These are phyloP conservation scores for Tulasnella calospora DNA, from an alignment of 768 basidiomycete species.

Conservation along the genomic window DNA sequence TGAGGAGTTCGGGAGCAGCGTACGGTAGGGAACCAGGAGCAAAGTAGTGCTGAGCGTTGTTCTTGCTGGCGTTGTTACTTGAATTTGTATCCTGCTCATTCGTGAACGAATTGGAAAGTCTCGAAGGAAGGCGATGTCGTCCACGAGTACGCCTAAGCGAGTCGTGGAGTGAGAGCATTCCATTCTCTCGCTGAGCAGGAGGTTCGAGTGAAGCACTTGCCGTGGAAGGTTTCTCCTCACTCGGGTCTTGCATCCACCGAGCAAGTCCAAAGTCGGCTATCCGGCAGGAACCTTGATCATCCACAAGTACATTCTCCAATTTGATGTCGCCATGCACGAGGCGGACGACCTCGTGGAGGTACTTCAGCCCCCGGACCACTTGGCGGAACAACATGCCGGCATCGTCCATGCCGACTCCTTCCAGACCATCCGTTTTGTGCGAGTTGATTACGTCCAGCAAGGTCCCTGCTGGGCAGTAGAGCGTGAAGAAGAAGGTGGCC, in stretches of 20 bases:
- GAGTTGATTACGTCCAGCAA: conserved; percentile 67
- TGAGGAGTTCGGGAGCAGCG: conserved; percentile 80
- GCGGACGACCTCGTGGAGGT: conserved; percentile 70
- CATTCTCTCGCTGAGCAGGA: conserved; percentile 10
- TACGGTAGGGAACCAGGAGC: conserved; percentile 87
- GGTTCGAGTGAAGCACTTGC: not conserved
- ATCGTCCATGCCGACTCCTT: conserved; percentile 69
- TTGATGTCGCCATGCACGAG: conserved; percentile 94
- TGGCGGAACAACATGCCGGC: conserved; percentile 82
- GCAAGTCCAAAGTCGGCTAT: conserved; percentile 84
- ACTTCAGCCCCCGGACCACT: conserved; percentile 74
- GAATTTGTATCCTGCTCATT: not conserved
- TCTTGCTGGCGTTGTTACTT: not conserved
- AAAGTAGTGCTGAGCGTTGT: conserved; percentile 40
- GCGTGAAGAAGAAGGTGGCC: conserved; percentile 76
- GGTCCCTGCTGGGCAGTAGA: conserved; percentile 78
- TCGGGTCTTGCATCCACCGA: conserved; percentile 51
- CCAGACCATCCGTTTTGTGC: conserved; percentile 55
- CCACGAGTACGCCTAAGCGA: not conserved
- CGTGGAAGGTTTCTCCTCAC: conserved; percentile 9
- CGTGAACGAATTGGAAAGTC: conserved; percentile 8
- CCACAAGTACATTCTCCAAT: conserved; percentile 92
- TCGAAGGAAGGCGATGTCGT: not conserved
- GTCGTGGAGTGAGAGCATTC: conserved; percentile 29
- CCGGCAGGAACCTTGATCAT: conserved; percentile 80